Conservation (phyloP, 2,329 filamentous ascomycete genomes). For the Botrytis aclada region DNA sequence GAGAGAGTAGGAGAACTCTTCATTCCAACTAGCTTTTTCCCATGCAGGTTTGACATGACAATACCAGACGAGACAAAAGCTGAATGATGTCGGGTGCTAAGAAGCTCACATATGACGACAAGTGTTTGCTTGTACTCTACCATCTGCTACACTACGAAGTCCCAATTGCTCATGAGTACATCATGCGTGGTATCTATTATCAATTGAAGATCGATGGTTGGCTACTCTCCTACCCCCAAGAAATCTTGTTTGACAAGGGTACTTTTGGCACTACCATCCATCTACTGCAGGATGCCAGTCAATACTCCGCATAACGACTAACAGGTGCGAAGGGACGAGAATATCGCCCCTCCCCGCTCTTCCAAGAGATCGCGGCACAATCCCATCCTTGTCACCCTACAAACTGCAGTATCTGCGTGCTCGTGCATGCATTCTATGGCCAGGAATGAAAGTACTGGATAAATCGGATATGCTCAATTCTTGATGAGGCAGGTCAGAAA, state of each 20-base stretch:
- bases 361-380: not conserved
- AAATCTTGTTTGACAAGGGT: not conserved
- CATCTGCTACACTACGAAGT: not conserved
- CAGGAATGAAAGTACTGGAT: conserved; percentile 24
- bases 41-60: not conserved
- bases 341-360: not conserved
- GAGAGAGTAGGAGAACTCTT: not conserved
- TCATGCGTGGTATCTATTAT: not conserved
- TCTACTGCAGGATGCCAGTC: not conserved
- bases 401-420: not conserved
- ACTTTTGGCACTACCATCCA: not conserved
- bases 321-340: not conserved
- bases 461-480: conserved; percentile 17
- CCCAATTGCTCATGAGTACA: not conserved
- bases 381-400: not conserved
- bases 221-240: not conserved
- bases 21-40: not conserved
- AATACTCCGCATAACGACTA: not conserved
- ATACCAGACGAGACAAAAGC: not conserved
- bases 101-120: not conserved
- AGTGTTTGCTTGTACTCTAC: not conserved
- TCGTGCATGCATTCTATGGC: conserved; percentile 29
- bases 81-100: not conserved
- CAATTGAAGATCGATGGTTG: not conserved
- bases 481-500: conserved; percentile 7